Evolutionary conservation across 495 filamentous ascomycete species (phyloP).

Genomic region (Daldinia childiae): DNA sequence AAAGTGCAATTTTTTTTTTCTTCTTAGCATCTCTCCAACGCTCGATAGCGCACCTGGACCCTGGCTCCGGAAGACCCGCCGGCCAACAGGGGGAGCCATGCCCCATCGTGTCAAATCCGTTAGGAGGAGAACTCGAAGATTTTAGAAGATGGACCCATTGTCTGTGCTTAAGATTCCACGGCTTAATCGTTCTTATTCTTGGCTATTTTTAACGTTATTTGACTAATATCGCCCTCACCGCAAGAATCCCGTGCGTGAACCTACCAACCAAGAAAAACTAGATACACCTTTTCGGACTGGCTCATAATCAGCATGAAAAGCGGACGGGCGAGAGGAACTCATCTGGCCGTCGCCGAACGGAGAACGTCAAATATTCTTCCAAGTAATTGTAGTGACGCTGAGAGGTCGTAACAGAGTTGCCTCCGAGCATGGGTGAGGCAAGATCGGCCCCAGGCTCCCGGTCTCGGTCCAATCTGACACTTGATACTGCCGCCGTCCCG

Average conservation of each 20-base stretch:
- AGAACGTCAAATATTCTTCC: conserved; percentile 15
- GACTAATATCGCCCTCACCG: conserved; percentile 47
- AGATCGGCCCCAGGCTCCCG: conserved; percentile 49
- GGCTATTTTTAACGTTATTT: conserved; percentile 41
- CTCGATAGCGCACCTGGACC: conserved; percentile 29
- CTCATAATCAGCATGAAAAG: conserved; percentile 7
- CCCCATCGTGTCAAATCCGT: conserved; percentile 37
- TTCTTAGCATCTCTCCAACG: conserved; percentile 8
- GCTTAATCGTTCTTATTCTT: conserved; percentile 34
- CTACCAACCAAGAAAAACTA: conserved; percentile 35
- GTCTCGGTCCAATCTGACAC: conserved; percentile 45
- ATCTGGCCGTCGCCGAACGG: conserved; percentile 29
- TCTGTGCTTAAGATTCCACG: conserved; percentile 41
- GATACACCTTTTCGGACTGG: conserved; percentile 11
- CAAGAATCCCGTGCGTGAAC: conserved; percentile 40
- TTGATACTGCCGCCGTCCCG: conserved; percentile 42
- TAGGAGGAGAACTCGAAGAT: conserved; percentile 31
- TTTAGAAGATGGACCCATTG: conserved; percentile 28
- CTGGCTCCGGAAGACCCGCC: conserved; percentile 42
- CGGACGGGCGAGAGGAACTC: conserved; percentile 13
- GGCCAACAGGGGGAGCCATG: conserved; percentile 29
- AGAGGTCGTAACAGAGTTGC: conserved; percentile 37
- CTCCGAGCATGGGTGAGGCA: conserved; percentile 38
- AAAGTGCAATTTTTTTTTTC: conserved; percentile 31
- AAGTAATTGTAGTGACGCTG: conserved; percentile 32